These are phyloP conservation scores for Lophium mytilinum DNA, from an alignment of 495 filamentous ascomycete species.

Conservation along the genomic window DNA sequence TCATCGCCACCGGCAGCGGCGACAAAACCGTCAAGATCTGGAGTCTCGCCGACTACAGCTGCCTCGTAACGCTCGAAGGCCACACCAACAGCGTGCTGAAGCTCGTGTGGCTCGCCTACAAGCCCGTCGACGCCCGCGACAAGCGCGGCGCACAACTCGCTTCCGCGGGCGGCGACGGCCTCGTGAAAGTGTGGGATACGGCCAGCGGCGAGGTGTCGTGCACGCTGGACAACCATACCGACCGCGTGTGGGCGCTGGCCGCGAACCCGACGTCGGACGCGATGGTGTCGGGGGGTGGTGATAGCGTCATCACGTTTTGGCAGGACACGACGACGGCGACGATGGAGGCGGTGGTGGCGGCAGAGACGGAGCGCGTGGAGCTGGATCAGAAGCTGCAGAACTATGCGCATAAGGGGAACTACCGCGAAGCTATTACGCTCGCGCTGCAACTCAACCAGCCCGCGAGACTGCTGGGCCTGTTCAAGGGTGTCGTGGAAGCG, in stretches of 20 bases:
- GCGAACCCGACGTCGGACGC: slow-evolving; percentile 56
- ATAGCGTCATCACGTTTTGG: slow-evolving; percentile 92
- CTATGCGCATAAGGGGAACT: slow-evolving; percentile 74
- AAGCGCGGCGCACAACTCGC: slow-evolving; percentile 58
- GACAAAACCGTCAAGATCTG: slow-evolving; percentile 96
- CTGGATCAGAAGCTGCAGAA: slow-evolving; percentile 91
- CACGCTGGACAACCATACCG: slow-evolving; percentile 92
- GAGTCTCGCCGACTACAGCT: slow-evolving; percentile 88
- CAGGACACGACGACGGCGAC: slow-evolving; percentile 81
- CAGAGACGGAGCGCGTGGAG: slow-evolving; percentile 72
- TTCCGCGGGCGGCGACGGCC: slow-evolving; percentile 85
- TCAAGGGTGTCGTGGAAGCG: slow-evolving; percentile 66
- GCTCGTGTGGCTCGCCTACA: slow-evolving; percentile 75
- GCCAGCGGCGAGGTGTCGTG: slow-evolving; percentile 68
- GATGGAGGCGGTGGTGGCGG: slow-evolving; percentile 56
- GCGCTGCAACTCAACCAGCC: slow-evolving; percentile 92
- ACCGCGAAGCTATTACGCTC: slow-evolving; percentile 84
- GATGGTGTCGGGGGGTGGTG: slow-evolving; percentile 80
- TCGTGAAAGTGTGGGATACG: slow-evolving; percentile 93
- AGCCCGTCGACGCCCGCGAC: slow-evolving; percentile 38
- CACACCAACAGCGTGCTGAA: slow-evolving; percentile 94
- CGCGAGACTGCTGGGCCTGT: slow-evolving; percentile 70
- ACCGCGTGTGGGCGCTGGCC: slow-evolving; percentile 82
- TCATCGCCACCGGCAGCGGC: slow-evolving; percentile 80
- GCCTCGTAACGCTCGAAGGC: slow-evolving; percentile 87